A percentile compares a stretch with the other conserved stretches of the same genome.
phyloP scores from a whole-genome alignment of 1,284 basidiomycete species.

The Fomitopsis pinicola region DNA sequence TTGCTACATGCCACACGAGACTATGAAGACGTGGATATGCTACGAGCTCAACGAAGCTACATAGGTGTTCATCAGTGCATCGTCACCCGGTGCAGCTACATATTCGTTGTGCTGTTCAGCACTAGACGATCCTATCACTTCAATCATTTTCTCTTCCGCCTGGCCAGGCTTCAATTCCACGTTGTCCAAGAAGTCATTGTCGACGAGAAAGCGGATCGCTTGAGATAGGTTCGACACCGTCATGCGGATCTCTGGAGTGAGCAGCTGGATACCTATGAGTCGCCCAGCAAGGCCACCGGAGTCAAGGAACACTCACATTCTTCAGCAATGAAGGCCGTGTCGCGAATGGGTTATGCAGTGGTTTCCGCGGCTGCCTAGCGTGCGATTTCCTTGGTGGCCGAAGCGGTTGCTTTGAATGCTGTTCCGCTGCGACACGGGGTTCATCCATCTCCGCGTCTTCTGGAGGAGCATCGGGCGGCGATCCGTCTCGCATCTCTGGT shows the following conservation, averaged over 20 bases:
- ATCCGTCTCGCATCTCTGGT: background rate
- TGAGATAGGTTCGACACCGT: slow-evolving; percentile 93
- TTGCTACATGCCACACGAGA: background rate
- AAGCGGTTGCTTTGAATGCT: background rate
- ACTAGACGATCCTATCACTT: slow-evolving; percentile 40
- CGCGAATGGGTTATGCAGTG: slow-evolving; percentile 63
- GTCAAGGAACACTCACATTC: slow-evolving; percentile 48
- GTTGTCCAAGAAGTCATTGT: slow-evolving; percentile 83
- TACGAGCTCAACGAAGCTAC: background rate
- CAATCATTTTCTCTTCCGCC: slow-evolving; percentile 63
- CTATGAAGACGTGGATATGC: background rate
- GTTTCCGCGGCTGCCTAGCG: slow-evolving; percentile 48
- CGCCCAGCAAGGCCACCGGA: background rate
- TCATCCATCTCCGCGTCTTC: slow-evolving; percentile 5
- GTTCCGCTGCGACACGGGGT: background rate
- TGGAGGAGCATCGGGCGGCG: background rate
- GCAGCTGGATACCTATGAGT: slow-evolving; percentile 44
- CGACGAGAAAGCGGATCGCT: slow-evolving; percentile 88
- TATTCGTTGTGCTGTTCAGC: background rate
- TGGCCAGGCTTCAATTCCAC: slow-evolving; percentile 85
- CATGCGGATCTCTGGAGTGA: slow-evolving; percentile 84
- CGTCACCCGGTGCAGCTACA: background rate
- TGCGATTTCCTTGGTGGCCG: slow-evolving; percentile 24
- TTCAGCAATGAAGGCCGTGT: slow-evolving; percentile 66
- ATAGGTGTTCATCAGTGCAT: background rate